phyloP scores from a whole-genome alignment of 2,329 filamentous ascomycete species.

The Metarhizium anisopliae region DNA sequence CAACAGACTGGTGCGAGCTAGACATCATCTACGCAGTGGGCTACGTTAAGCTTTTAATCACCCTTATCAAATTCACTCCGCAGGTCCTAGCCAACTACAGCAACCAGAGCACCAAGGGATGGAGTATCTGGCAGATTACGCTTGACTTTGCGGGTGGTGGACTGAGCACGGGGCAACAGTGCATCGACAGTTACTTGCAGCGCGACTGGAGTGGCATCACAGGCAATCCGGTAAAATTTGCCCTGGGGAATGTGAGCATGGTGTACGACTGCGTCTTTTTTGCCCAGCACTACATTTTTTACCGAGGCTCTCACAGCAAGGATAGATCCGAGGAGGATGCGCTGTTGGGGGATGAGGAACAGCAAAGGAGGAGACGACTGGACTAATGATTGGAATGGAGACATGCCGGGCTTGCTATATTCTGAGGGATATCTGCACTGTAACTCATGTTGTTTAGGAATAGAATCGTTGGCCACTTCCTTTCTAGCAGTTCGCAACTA shows the following conservation, averaged over 20 bases:
- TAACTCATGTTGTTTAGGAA: no score
- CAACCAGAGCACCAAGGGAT: conserved; percentile 77
- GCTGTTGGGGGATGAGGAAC: conserved; percentile 15
- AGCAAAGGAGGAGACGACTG: background rate
- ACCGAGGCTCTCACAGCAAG: conserved; percentile 26
- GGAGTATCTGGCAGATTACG: conserved; percentile 78
- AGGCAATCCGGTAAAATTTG: conserved; percentile 86
- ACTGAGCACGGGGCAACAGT: conserved; percentile 71
- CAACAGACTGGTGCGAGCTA: conserved; percentile 49
- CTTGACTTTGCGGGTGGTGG: conserved; percentile 76
- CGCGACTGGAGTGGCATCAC: conserved; percentile 84
- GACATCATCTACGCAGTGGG: conserved; percentile 62
- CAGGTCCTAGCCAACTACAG: conserved; percentile 77
- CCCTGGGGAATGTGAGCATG: conserved; percentile 76
- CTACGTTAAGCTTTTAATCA: conserved; percentile 83
- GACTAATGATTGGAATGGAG: background rate
- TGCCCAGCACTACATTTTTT: conserved; percentile 78
- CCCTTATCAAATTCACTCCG: conserved; percentile 86
- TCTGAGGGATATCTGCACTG: background rate
- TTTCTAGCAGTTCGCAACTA: no score
- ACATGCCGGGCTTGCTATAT: background rate
- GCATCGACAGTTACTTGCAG: conserved; percentile 77
- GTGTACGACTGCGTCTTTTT: conserved; percentile 84
- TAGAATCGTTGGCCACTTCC: no score
- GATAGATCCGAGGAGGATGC: conserved; percentile 13